Evolutionary conservation across 306 rosid genomes (phyloP), one percentile per base, ranked within the genome.

Genomic region (Canavalia ensiformis): DNA sequence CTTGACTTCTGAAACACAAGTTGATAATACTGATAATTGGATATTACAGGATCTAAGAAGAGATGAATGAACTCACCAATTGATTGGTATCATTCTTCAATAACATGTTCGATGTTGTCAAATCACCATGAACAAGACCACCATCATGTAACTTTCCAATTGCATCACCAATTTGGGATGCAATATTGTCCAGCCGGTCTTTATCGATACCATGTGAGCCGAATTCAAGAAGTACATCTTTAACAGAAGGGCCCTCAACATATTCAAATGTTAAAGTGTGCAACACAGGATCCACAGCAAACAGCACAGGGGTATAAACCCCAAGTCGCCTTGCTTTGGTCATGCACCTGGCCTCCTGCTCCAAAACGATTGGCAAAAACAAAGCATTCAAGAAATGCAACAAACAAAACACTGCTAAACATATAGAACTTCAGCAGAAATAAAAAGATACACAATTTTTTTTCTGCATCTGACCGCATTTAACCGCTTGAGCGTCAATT

Each of bases 301-400:
- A 95, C 59, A 95, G 78, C 63, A 81, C 90, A 0, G 97, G 97
- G n/a, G 97, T 91, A 76, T 18, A 28, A 75, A 95, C 97, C 49
- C 97, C 97, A 5, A 95, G 98, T 63, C 89, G 77, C 60, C 94
- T 92, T 57, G 98, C 98, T 81, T 95, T 95, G 7, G 97, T 92
- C 94, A 81, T 87, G 87, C 97, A 95, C 88, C 98, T 91, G 1
- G 98, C 97, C 84, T 95, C 97, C 97, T 95, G 87, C 76, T 85
- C 86, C 82, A 37, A 13, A 44, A 70, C 2, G 28, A 42, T 52
- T 60, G 47, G 55, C 54, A 4, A 1, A 18, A 79, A 84, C 45
- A 73, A 50, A 66, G 9, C 56, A 86, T 35, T 55, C 35, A 29
- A 77, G 2, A 74, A 50, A 68, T 55, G 71, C 45, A 56, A 63